A percentile compares a stretch with the other conserved stretches of the same genome.
Conservation (phyloP, 768 basidiomycete genomes). For the Tubosaeta brunneosetosa region DNA sequence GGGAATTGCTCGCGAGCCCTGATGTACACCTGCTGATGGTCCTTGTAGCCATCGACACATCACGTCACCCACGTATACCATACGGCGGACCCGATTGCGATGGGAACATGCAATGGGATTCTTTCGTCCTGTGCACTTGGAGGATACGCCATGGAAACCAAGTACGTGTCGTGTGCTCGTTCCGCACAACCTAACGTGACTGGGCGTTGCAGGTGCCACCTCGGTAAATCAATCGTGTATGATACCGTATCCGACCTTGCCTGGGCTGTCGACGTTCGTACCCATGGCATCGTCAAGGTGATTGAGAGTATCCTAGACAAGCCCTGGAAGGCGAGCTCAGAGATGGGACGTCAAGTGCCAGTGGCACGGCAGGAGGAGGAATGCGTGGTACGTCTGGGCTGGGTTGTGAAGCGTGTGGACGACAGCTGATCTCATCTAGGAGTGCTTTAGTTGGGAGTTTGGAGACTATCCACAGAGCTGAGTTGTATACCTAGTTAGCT, state of each 20-base stretch:
- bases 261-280: slow-evolving; percentile 82
- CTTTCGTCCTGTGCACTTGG: slow-evolving; percentile 77
- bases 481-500: background rate
- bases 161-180: slow-evolving; percentile 34
- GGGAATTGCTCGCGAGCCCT: slow-evolving; percentile 13
- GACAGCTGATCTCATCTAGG: slow-evolving; percentile 33
- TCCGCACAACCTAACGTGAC: background rate
- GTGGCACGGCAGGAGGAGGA: slow-evolving; percentile 50
- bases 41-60: slow-evolving; percentile 57
- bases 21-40: background rate
- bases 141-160: slow-evolving; percentile 86
- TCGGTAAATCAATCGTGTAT: slow-evolving; percentile 81
- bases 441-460: slow-evolving; percentile 71
- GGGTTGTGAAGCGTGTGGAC: no score
- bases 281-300: slow-evolving; percentile 72
- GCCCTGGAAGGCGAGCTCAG: slow-evolving; percentile 67
- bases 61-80: slow-evolving; percentile 91
- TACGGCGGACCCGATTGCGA: slow-evolving; percentile 91
- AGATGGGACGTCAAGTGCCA: slow-evolving; percentile 61
- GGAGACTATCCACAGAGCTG: slow-evolving; percentile 36
- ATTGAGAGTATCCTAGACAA: slow-evolving; percentile 68
- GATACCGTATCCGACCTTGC: slow-evolving; percentile 85
- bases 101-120: slow-evolving; percentile 81
- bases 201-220: slow-evolving; percentile 60
- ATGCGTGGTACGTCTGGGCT: slow-evolving; percentile 55